Evolutionary conservation across 140 eudicot genomes (phyloP).

Genomic region (Stevia rebaudiana): DNA sequence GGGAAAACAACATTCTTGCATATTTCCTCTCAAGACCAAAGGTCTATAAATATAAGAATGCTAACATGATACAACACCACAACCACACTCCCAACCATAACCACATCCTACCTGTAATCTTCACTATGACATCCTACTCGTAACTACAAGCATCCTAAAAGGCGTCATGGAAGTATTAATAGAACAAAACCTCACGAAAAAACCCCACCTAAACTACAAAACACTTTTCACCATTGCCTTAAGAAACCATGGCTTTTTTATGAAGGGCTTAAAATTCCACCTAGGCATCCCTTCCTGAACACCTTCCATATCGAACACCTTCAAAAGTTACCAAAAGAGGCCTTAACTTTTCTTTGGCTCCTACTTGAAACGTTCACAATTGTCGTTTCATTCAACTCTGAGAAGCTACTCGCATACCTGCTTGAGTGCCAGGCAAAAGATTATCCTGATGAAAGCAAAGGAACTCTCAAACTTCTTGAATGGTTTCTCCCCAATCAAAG

Average conservation of each 20-base stretch:
- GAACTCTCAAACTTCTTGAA: not conserved
- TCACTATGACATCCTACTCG: too few species aligned
- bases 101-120: too few species aligned
- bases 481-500: not conserved
- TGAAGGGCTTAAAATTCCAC: too few species aligned
- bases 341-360: not conserved
- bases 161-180: too few species aligned
- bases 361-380: not conserved
- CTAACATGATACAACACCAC: not conserved
- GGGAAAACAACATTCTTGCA: not conserved
- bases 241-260: not conserved
- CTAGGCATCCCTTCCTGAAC: too few species aligned
- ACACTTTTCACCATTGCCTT: not conserved
- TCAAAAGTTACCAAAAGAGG: not conserved
- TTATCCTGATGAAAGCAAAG: not conserved
- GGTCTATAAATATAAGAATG: not conserved
- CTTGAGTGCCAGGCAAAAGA: too few species aligned
- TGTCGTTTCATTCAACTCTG: not conserved
- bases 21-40: not conserved
- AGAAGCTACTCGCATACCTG: not conserved
- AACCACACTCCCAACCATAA: too few species aligned
- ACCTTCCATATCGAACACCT: not conserved
- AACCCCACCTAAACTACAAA: not conserved
- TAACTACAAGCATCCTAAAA: too few species aligned
- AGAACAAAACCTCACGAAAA: too few species aligned